phyloP scores from a whole-genome alignment of 108 stramenopile genomes.

The Discostella stelligeroides region DNA sequence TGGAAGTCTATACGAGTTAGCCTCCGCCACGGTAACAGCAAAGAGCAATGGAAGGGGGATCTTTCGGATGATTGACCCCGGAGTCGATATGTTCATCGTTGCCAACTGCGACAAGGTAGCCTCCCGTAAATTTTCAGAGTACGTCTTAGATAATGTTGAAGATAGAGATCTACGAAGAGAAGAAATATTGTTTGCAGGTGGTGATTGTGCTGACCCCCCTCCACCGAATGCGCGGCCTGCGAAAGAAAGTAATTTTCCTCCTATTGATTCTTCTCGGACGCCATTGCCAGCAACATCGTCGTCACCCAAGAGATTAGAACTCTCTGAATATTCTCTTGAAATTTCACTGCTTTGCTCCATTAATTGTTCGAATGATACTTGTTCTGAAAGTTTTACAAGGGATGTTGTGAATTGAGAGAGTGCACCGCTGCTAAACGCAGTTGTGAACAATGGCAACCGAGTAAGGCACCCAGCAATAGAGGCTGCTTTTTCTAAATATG shows the following conservation, averaged over 20 bases:
- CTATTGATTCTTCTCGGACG: slow-evolving; percentile 43
- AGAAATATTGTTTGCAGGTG: slow-evolving; percentile 16
- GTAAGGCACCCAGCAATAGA: slow-evolving; percentile 62
- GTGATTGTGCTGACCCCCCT: slow-evolving; percentile 24
- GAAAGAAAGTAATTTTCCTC: slow-evolving; percentile 79
- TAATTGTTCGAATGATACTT: slow-evolving; percentile 33
- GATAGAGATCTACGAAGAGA: slow-evolving; percentile 25
- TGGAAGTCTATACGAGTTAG: slow-evolving; percentile 66
- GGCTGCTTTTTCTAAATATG: slow-evolving; percentile 55
- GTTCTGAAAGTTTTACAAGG: slow-evolving; percentile 53
- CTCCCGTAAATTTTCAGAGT: slow-evolving; percentile 64
- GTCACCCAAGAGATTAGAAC: slow-evolving; percentile 1
- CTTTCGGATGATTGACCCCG: slow-evolving; percentile 45
- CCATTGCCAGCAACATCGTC: slow-evolving; percentile 10
- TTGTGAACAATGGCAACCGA: slow-evolving; percentile 74
- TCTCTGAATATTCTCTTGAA: slow-evolving; percentile 26
- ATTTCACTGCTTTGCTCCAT: slow-evolving; percentile 20
- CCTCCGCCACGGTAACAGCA: slow-evolving; percentile 67
- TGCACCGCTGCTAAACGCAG: slow-evolving; percentile 65
- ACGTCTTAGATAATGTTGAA: slow-evolving; percentile 51
- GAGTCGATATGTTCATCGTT: slow-evolving; percentile 53
- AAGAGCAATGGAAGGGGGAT: slow-evolving; percentile 66
- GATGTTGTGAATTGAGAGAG: slow-evolving; percentile 57
- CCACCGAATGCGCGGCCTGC: slow-evolving; percentile 77
- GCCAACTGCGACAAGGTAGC: slow-evolving; percentile 40